Conservation (phyloP, 495 filamentous ascomycete genomes). For the Clavariopsis aquatica region DNA sequence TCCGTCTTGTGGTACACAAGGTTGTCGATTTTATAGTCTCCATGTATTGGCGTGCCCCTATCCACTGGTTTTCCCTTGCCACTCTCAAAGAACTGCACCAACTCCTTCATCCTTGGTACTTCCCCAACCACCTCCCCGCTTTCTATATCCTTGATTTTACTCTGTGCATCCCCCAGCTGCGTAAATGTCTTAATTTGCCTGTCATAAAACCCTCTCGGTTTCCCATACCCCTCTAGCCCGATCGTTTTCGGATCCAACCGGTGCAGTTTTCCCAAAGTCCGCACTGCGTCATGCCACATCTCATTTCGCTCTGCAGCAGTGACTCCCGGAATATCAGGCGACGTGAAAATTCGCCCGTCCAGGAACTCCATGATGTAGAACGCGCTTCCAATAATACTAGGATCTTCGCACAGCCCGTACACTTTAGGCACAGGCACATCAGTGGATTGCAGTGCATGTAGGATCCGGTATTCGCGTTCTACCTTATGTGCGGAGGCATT, state of each 20-base stretch:
- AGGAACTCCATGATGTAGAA: slow-evolving; percentile 95
- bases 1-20: slow-evolving; percentile 84
- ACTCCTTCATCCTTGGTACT: slow-evolving; percentile 73
- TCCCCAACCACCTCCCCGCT: slow-evolving; percentile 69
- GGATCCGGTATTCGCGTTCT: slow-evolving; percentile 85
- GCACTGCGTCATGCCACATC: slow-evolving; percentile 74
- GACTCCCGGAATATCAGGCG: slow-evolving; percentile 73
- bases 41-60: slow-evolving; percentile 74
- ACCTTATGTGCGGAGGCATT: slow-evolving; percentile 89
- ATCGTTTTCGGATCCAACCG: slow-evolving; percentile 62
- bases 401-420: slow-evolving; percentile 79
- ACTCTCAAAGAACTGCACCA: slow-evolving; percentile 70
- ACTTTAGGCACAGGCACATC: slow-evolving; percentile 81
- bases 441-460: slow-evolving; percentile 72
- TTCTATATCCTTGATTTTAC: slow-evolving; percentile 68
- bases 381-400: slow-evolving; percentile 70
- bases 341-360: slow-evolving; percentile 82
- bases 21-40: slow-evolving; percentile 95
- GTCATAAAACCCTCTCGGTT: slow-evolving; percentile 71
- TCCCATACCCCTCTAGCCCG: slow-evolving; percentile 70
- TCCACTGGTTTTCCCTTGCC: slow-evolving; percentile 67
- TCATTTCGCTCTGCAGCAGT: slow-evolving; percentile 62
- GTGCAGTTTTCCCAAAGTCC: slow-evolving; percentile 78
- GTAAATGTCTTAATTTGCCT: slow-evolving; percentile 79
- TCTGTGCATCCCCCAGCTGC: slow-evolving; percentile 71